Percentiles rank a stretch among this genome's conserved stretches.
Evolutionary conservation across 129 eudicot genomes (phyloP).

Genomic region (Flaveria linearis): DNA sequence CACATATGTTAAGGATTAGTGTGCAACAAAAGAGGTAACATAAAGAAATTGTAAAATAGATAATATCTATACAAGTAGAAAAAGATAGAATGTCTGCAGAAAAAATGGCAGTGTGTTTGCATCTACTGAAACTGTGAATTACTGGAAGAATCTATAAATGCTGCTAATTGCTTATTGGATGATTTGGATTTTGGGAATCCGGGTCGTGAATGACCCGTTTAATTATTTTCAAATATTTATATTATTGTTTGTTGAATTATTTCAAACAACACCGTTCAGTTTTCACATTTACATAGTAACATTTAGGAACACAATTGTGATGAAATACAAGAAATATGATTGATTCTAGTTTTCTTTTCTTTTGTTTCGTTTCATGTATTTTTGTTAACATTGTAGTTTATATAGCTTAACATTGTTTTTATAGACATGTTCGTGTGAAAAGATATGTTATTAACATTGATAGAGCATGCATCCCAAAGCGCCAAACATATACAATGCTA

Average conservation of each 20-base stretch:
- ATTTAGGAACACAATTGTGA: neutral
- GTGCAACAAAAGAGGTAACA: neutral
- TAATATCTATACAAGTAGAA: slow-evolving; percentile 5
- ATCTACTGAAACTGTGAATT: slow-evolving; percentile 22
- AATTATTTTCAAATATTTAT: neutral
- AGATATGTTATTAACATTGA: no score
- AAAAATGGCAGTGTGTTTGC: slow-evolving; percentile 31
- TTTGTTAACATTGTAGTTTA: no score
- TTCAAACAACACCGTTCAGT: no score
- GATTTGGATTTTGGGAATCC: slow-evolving; percentile 30
- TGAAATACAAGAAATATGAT: neutral
- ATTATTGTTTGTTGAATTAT: neutral
- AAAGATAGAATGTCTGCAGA: slow-evolving; percentile 36
- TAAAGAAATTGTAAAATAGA: neutral
- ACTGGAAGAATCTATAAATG: slow-evolving; percentile 36
- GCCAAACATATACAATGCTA: no score
- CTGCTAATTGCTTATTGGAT: slow-evolving; percentile 26
- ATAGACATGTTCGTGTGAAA: no score
- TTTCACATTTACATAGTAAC: neutral
- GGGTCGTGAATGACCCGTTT: slow-evolving; percentile 29
- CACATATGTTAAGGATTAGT: neutral
- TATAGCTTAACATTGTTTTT: no score
- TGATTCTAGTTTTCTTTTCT: no score
- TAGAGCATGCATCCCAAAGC: no score
- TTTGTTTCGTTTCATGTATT: neutral